Base-by-base conservation (phyloP, 75 land plant genomes). In the Pseudotsuga menziesii region DNA sequence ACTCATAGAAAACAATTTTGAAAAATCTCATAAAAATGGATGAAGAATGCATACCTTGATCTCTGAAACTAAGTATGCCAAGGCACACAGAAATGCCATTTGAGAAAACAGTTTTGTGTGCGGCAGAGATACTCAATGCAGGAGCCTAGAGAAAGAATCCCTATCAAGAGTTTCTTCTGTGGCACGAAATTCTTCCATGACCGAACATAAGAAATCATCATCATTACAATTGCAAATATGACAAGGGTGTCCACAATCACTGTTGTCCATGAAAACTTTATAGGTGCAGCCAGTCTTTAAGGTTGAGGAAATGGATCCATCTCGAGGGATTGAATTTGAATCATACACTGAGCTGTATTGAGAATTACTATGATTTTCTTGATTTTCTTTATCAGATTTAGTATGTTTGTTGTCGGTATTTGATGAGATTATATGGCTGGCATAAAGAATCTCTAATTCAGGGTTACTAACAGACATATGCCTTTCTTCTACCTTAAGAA, bases 61-160 rank as follows among this genome's bases (percentile, higher is more conserved):
- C 20, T 81, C 73, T 16, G 84, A 84, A 55, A 90, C 88, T 27
- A 63, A 73, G 74, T 90, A 90, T 9, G 92, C 89, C 79, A 82
- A 79, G 80, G 82, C 79, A 75, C 86, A 83, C 44, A 90, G 82
- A 77, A 78, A 87, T 16, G 92, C 80, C 57, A 87, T 62, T 66
- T 85, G 76, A 41, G 89, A 78, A 73, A 85, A 83, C 3, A 85
- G 73, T 81, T 85, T 82, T 56, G 82, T 80, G 58, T 85, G 81
- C 7, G 82, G 77, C 88, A 73, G 69, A 14, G 86, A 41, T 20
- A 82, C 89, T 20, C 20, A 56, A 15, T 52, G 54, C 59, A 90
- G 74, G 19, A 85, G 73, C 61, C 61, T 82, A n/a, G 88, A 72
- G 72, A 89, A 89, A n/a, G 85, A 74, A 3, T 85, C 87, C 39